Base-by-base conservation (phyloP, 768 basidiomycete species). In the Trametes cinnabarina region DNA sequence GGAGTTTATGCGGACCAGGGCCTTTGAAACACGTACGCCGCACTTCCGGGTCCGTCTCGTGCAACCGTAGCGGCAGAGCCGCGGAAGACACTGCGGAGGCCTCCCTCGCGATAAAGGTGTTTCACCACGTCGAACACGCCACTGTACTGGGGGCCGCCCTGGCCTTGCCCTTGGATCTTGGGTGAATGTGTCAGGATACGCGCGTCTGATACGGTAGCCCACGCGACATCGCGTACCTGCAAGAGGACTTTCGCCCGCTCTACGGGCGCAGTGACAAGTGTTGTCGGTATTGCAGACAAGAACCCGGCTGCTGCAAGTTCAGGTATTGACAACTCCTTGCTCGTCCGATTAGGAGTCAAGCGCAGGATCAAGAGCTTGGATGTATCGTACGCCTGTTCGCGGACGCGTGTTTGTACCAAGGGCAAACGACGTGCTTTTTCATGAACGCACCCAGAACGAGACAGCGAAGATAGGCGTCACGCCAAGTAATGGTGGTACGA, bases 391-490 rank as follows among this genome's bases (percentile, higher is more conserved):
- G 91, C 94, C 95, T 96, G 61, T 26, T 46, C n/a, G 20, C 50
- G 26, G 23, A 2, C 22, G 47, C 37, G 52, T 14, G 28, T 26
- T 39, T 4, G 39, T 40, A 6, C 2, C 25, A 19, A 81, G 55
- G 71, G 94, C 94, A 94, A 94, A 97, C 79, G 98, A 98, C 3
- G 94, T 15, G 25, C n/a, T n/a, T n/a, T n/a, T n/a, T n/a, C n/a
- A n/a, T 12, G 14, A 25, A 46, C 81, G 57, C 72, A 94, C 95
- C 95, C 95, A 98, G 79, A 99, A 98, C 3, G 94, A 96, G 28
- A 98, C 77, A 3, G 97, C 97, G 67, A 99, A 99, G 68, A 98
- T 98, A 32, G 97, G 97, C 4, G 97, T 98, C 26, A 99, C 93
- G 26, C 96, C 94, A 28, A 97, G 76, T 57, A 98, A 73, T 42